These are phyloP conservation scores for Sideroxylon spinosum DNA, from an alignment of 179 eudicot species.

Conservation along the genomic window DNA sequence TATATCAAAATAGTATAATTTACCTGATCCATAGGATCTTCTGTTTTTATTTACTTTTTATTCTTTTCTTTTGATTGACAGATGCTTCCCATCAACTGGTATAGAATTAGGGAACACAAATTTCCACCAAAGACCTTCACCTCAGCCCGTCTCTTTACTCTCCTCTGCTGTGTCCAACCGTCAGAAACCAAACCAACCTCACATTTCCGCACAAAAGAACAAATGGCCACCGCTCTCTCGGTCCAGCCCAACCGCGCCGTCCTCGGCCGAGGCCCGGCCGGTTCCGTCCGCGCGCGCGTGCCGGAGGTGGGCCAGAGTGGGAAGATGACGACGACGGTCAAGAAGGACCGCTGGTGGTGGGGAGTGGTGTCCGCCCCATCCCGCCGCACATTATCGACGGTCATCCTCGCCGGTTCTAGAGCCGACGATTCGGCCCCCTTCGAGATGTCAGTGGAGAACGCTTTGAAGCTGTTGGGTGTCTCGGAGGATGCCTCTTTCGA, in stretches of 20 bases:
- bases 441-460: slow-evolving; percentile 87
- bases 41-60: too few relatives aligned
- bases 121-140: too few relatives aligned
- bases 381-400: slow-evolving; percentile 24
- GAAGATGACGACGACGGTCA: slow-evolving; percentile 4
- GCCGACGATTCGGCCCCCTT: slow-evolving; percentile 88
- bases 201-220: not conserved
- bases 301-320: slow-evolving; percentile 9
- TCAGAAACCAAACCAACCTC: slow-evolving; percentile 1
- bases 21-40: too few relatives aligned
- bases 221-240: slow-evolving; percentile 56
- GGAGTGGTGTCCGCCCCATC: slow-evolving; percentile 20
- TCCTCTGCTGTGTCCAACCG: too few relatives aligned
- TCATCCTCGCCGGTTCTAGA: slow-evolving; percentile 55
- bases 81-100: too few relatives aligned
- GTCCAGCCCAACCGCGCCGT: slow-evolving; percentile 46
- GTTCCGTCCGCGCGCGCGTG: slow-evolving; percentile 19
- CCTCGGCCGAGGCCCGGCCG: slow-evolving; percentile 18
- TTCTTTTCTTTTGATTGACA: too few relatives aligned
- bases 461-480: slow-evolving; percentile 78
- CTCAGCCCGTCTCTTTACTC: too few relatives aligned
- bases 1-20: too few relatives aligned
- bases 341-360: slow-evolving; percentile 13
- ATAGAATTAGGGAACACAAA: too few relatives aligned
- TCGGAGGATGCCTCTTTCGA: slow-evolving; percentile 83